Evolutionary conservation across 768 basidiomycete genomes (phyloP), one percentile per base, ranked within the genome.

Genomic region (Chalciporus sphaerocephalus): DNA sequence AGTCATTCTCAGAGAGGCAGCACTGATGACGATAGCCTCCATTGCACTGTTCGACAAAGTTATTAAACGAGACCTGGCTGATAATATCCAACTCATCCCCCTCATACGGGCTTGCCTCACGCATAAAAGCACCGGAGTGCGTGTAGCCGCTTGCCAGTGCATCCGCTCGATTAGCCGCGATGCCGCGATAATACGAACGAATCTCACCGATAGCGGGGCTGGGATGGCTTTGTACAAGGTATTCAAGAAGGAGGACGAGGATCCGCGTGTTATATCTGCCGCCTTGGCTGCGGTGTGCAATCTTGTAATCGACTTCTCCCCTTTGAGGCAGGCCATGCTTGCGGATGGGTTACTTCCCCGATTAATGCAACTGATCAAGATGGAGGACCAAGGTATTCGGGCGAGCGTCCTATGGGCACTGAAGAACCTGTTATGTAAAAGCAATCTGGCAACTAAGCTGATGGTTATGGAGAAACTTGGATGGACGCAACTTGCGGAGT

Each of bases 141-240:
- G 92, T 6, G 89, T 87, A 36, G 90, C 89, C 0, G 87, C 89
- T 0, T 92, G 90, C 56, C 93, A 95, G 55, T 87, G 86, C 52
- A 75, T 91, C 1, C 73, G 93, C 13, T 86, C 87, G 0, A 71
- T 98, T 30, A 81, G 82, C 32, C 77, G 95, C 18, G 83, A 83
- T 7, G 83, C 94, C 2, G 77, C 82, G 0, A 85, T 92, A 9
- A 70, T 94, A 23, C 72, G 91, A 23, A 96, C 93, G 25, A 90
- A 81, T 47, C 75, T 97, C 15, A 79, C 91, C 3, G 93, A 97
- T 56, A 81, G 78, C 24, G 88, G 86, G 1, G 69, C 94, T 3
- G 92, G 89, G 0, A 69, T 83, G 61, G 74, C 78, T 8, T 73
- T 96, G 4, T 81, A 88, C 51, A 66, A 75, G 24, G 64, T 91